phyloP scores from a whole-genome alignment of 768 basidiomycete genomes.

The Plicaturopsis crispa region DNA sequence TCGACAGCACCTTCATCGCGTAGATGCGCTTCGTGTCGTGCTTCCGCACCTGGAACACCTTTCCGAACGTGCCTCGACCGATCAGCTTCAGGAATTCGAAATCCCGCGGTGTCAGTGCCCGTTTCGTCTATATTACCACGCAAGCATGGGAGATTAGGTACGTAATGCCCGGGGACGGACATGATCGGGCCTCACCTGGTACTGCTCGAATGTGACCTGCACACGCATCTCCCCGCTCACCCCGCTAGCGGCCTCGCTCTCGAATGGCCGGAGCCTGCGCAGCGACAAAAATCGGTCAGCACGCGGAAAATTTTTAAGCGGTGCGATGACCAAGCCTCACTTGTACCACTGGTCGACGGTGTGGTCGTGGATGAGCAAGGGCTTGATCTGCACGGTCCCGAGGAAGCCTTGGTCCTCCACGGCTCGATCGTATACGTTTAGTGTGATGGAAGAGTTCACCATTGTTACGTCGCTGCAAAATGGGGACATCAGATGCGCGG shows the following conservation, averaged over 20 bases:
- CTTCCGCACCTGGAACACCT: conserved; percentile 98
- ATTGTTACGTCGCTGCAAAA: conserved; percentile 98
- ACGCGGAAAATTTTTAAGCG: conserved; percentile 4
- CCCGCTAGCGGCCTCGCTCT: conserved; percentile 79
- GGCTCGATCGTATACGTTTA: conserved; percentile 90
- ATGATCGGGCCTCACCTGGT: too few species aligned
- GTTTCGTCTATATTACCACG: conserved; percentile 54
- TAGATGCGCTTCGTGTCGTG: conserved; percentile 97
- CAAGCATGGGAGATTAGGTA: conserved; percentile 10
- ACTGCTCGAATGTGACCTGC: conserved; percentile 89
- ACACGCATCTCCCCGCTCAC: conserved; percentile 93
- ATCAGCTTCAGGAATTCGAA: conserved; percentile 99
- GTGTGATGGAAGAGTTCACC: conserved; percentile 70
- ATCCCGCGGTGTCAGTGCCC: conserved; percentile 85
- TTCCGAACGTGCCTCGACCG: conserved; percentile 95
- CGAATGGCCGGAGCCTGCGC: conserved; percentile 62
- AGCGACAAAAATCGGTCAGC: conserved; percentile 7
- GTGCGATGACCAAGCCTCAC: conserved; percentile 39
- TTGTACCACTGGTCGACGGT: conserved; percentile 97
- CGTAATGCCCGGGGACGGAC: too few species aligned
- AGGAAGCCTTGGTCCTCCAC: conserved; percentile 81
- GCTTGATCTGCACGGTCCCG: conserved; percentile 88
- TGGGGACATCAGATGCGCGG: conserved; percentile 15
- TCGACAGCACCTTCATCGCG: conserved; percentile 98
- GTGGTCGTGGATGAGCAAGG: conserved; percentile 84